A percentile compares a stretch with the other conserved stretches of the same genome.
These are phyloP conservation scores for Wallacemonas sp. DNA, from an alignment of 208 protist genomes.

Conservation along the genomic window DNA sequence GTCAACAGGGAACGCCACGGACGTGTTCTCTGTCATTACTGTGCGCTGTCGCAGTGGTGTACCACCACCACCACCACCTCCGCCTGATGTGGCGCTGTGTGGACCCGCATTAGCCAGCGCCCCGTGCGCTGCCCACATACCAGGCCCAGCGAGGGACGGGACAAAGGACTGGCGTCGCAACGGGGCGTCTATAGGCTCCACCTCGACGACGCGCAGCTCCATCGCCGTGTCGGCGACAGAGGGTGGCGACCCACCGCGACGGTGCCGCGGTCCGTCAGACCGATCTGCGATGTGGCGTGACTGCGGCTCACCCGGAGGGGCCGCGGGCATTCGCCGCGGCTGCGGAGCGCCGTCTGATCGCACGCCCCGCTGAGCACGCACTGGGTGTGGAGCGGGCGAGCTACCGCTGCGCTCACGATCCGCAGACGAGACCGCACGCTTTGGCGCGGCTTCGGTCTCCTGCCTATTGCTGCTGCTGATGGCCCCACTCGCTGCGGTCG, in stretches of 20 bases:
- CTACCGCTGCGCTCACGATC: slow-evolving; percentile 8
- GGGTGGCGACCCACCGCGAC: no score
- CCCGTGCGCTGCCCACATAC: not conserved
- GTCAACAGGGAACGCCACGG: slow-evolving; percentile 1
- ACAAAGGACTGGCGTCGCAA: not conserved
- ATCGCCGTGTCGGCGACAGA: slow-evolving; percentile 9
- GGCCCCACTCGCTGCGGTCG: not conserved
- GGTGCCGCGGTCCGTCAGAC: no score
- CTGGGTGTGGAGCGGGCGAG: slow-evolving; percentile 3
- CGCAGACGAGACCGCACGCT: not conserved
- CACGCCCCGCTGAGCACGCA: no score
- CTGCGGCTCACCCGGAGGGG: no score
- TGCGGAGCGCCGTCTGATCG: no score
- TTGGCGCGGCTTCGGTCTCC: no score
- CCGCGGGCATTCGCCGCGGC: no score
- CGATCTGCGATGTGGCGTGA: no score
- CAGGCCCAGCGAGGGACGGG: not conserved
- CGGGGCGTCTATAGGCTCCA: not conserved
- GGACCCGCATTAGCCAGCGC: no score
- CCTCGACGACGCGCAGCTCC: slow-evolving; percentile 7
- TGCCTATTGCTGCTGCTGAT: no score
- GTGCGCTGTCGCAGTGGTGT: slow-evolving; percentile 3
- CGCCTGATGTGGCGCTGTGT: not conserved
- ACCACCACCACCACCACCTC: not conserved
- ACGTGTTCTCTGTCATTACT: not conserved